Conservation (phyloP, 139 green algal genomes). For the Chlamydomonas sp. region DNA sequence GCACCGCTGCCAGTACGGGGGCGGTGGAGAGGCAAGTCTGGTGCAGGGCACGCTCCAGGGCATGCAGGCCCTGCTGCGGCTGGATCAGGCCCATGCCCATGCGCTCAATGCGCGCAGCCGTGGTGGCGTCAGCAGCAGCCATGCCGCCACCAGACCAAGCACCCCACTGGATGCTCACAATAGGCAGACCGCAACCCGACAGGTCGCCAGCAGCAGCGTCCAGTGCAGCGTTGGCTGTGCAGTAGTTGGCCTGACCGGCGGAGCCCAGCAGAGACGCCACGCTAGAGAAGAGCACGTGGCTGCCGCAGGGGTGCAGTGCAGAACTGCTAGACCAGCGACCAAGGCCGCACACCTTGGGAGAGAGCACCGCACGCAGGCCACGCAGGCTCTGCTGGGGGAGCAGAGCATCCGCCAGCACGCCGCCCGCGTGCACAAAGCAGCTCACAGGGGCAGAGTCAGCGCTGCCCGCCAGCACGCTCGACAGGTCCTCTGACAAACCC, state of each 20-base stretch:
- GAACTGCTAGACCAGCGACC: neutral
- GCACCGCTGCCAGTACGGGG: slow-evolving; percentile 28
- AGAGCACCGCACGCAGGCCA: slow-evolving; percentile 30
- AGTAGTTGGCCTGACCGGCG: slow-evolving; percentile 72
- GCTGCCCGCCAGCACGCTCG: neutral
- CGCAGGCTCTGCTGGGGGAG: slow-evolving; percentile 30
- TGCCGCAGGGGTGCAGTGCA: slow-evolving; percentile 21
- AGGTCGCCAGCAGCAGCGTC: slow-evolving; percentile 31
- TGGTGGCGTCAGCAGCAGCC: slow-evolving; percentile 12
- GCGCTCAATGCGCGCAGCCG: slow-evolving; percentile 18
- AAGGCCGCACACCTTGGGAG: slow-evolving; percentile 39
- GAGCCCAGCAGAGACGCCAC: slow-evolving; percentile 67
- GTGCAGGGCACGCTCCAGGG: slow-evolving; percentile 22
- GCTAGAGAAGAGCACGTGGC: slow-evolving; percentile 62
- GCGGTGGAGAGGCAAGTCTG: neutral
- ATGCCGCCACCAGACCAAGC: slow-evolving; percentile 46
- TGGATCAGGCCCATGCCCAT: slow-evolving; percentile 48
- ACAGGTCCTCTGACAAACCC: neutral
- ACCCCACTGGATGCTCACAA: slow-evolving; percentile 31
- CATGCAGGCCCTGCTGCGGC: slow-evolving; percentile 29
- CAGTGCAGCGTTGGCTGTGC: slow-evolving; percentile 61
- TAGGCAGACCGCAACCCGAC: neutral
- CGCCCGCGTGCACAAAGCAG: slow-evolving; percentile 43
- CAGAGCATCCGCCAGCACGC: slow-evolving; percentile 45
- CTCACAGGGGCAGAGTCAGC: neutral